Conservation (phyloP, 129 eudicot genomes). For the Sambucus nigra region DNA sequence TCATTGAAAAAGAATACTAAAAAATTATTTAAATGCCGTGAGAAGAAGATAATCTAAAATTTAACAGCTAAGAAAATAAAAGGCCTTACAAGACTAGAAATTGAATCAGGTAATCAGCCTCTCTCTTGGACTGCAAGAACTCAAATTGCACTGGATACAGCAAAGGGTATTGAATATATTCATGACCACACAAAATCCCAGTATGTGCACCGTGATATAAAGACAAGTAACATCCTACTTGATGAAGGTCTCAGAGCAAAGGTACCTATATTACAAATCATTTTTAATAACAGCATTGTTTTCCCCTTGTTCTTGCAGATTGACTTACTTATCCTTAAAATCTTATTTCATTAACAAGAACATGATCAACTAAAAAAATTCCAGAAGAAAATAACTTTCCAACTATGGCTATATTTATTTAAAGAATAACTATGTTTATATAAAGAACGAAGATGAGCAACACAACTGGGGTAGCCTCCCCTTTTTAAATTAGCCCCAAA, state of each 20-base stretch:
- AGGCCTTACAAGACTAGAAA: slow-evolving; percentile 14
- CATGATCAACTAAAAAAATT: not conserved
- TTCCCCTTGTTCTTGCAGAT: not conserved
- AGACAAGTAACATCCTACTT: slow-evolving; percentile 69
- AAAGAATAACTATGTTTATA: too few species aligned
- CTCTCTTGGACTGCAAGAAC: slow-evolving; percentile 83
- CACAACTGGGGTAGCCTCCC: too few species aligned
- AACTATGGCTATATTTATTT: too few species aligned
- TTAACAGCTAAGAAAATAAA: not conserved
- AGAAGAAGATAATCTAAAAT: slow-evolving; percentile 4
- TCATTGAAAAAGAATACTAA: not conserved
- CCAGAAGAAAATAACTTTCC: too few species aligned
- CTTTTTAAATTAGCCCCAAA: too few species aligned
- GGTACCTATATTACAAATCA: slow-evolving; percentile 24
- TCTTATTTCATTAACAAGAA: slow-evolving; percentile 2
- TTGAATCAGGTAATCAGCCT: slow-evolving; percentile 66
- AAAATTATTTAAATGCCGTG: not conserved
- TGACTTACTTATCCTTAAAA: not conserved
- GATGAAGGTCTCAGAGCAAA: slow-evolving; percentile 67
- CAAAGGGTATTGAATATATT: slow-evolving; percentile 82
- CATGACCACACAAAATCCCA: slow-evolving; percentile 81
- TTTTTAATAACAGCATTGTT: not conserved
- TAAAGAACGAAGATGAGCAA: too few species aligned
- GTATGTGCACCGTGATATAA: slow-evolving; percentile 82
- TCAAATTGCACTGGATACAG: slow-evolving; percentile 66